Evolutionary conservation across 805 yeast genomes (phyloP).

Genomic region (Kluyveromyces starmeri): DNA sequence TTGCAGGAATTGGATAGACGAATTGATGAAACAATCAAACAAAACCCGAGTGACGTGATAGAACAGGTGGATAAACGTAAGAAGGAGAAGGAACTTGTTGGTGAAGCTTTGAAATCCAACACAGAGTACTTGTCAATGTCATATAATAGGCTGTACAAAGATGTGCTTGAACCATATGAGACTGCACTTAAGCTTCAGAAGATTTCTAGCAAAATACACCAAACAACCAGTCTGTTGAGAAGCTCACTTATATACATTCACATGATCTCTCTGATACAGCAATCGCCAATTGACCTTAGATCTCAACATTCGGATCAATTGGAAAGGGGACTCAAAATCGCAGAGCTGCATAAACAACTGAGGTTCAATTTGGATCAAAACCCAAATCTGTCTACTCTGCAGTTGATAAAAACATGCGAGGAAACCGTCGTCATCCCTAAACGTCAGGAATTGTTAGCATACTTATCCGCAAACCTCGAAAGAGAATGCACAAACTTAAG

Average conservation of each 20-base stretch:
- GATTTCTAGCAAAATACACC: constrained; percentile 27
- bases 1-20: constrained; percentile 20
- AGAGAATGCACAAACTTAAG: constrained; percentile 11
- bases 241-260: constrained; percentile 24
- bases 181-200: constrained; percentile 22
- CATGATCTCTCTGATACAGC: constrained; percentile 17
- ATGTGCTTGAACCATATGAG: constrained; percentile 24
- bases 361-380: constrained; percentile 18
- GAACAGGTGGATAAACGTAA: constrained; percentile 18
- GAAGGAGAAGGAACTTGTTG: constrained; percentile 10
- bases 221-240: constrained; percentile 25
- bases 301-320: constrained; percentile 3
- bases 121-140: constrained; percentile 24
- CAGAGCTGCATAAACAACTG: constrained; percentile 23
- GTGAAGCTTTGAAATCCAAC: constrained; percentile 16
- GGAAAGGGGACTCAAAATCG: constrained; percentile 12
- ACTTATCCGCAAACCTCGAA: constrained; percentile 11
- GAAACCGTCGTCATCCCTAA: constrained; percentile 13
- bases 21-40: constrained; percentile 15
- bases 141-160: constrained; percentile 24
- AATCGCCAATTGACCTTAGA: constrained; percentile 4
- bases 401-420: constrained; percentile 20
- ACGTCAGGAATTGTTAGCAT: constrained; percentile 16
- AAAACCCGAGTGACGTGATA: constrained; percentile 17
- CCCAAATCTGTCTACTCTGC: constrained; percentile 20